Base-by-base conservation (phyloP, 495 filamentous ascomycete species). In the Penicillium odoratum region DNA sequence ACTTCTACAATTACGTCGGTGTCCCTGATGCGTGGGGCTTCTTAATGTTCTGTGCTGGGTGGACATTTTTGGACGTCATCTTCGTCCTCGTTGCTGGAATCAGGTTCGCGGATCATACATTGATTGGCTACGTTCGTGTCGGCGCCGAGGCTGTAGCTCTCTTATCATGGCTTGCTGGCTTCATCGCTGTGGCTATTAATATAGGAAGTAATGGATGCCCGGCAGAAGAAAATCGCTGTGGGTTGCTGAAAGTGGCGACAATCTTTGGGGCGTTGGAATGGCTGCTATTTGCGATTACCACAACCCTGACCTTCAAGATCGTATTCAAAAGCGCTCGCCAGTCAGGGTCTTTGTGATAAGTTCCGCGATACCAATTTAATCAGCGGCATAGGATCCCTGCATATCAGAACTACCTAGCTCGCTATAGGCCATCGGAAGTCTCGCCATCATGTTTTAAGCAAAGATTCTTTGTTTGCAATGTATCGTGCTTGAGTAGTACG, bases 111-210 rank as follows among this genome's bases (percentile, higher is more conserved):
- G 44, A 60, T 52, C 59, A 34, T 56, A 30, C 30, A 28, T 56
- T 57, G 58, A 57, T 69, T 60, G 60, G 61, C 58, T 69, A 66
- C 47, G 55, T 64, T 43, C 47, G 61, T 60, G 36, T 66, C 53
- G 53, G 53, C 46, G 48, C 54, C 51, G 63, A 69, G 53, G 66
- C 56, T 44, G 61, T 69, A 51, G 61, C 66, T 56, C 26, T 69
- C 40, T 61, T 69, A 56, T 64, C 66, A 51, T 69, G 66, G 66
- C 47, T 66, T 34, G 66, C 66, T 60, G 66, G 63, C 51, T 69
- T 66, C 58, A 67, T 69, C 56, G 63, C 66, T 53, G 56, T 64
- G 58, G 63, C 66, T 58, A 50, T 69, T 44, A 42, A 69, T 7
- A 62, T 66, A 36, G 15, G 4, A 4, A 42, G 7, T 16, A 28